A percentile compares a stretch with the other conserved stretches of the same genome.
These are phyloP conservation scores for Emergomyces africanus DNA, from an alignment of 2,329 filamentous ascomycete genomes.

Conservation along the genomic window DNA sequence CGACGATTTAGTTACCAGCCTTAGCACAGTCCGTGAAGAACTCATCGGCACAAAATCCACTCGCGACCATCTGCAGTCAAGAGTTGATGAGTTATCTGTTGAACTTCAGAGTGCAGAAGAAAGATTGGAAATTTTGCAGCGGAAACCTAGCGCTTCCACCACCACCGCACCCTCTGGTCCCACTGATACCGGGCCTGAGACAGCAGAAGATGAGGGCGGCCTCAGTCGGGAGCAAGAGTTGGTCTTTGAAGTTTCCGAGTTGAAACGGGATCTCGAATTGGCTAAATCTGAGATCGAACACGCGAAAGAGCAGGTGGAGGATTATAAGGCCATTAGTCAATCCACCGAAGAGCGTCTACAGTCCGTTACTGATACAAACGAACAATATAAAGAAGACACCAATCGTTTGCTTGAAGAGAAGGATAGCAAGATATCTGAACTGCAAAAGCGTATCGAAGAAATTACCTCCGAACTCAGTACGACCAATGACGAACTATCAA, in stretches of 20 bases:
- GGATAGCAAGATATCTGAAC: constrained; percentile 63
- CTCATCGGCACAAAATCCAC: constrained; percentile 75
- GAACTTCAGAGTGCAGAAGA: constrained; percentile 85
- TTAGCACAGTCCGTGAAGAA: constrained; percentile 74
- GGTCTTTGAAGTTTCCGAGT: constrained; percentile 66
- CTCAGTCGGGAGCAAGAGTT: constrained; percentile 64
- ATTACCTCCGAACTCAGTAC: constrained; percentile 68
- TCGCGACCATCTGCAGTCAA: constrained; percentile 74
- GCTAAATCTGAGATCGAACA: constrained; percentile 68
- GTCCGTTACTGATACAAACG: constrained; percentile 64
- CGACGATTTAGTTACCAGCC: constrained; percentile 72
- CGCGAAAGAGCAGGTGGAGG: constrained; percentile 66
- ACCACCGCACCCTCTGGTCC: constrained; percentile 30
- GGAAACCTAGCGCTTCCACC: constrained; percentile 56
- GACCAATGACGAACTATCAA: constrained; percentile 70
- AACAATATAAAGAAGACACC: constrained; percentile 79
- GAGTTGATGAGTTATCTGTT: constrained; percentile 78
- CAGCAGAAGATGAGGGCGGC: constrained; percentile 41
- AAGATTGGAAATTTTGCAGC: constrained; percentile 66
- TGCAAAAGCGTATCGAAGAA: constrained; percentile 73
- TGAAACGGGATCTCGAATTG: constrained; percentile 77
- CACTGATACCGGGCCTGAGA: constrained; percentile 32
- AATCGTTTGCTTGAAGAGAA: constrained; percentile 64
- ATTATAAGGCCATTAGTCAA: constrained; percentile 81
- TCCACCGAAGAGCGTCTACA: constrained; percentile 76